These are phyloP conservation scores for Viola odorata DNA, from an alignment of 345 rosid genomes.

Conservation along the genomic window DNA sequence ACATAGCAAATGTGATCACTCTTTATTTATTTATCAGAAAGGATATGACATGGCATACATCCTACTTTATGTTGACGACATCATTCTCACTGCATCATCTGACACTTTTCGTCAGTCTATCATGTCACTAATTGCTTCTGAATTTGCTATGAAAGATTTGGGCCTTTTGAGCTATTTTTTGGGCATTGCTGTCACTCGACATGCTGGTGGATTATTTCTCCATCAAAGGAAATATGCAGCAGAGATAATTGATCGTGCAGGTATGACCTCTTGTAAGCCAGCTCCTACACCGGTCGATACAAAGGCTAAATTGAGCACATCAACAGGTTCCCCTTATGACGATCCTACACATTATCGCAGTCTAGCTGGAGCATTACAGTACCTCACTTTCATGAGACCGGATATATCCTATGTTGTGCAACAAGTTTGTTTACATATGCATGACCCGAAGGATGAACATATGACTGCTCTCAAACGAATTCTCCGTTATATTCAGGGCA, in stretches of 20 bases:
- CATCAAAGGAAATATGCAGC: not conserved
- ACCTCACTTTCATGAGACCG: not conserved
- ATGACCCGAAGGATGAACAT: not conserved
- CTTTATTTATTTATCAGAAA: not conserved
- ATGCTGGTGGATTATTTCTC: not conserved
- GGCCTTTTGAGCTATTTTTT: constrained; percentile 10
- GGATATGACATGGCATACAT: not conserved
- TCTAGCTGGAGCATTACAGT: not conserved
- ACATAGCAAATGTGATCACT: not conserved
- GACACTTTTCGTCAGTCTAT: not conserved
- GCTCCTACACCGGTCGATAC: constrained; percentile 2
- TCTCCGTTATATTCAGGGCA: constrained; percentile 2
- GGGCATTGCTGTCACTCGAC: not conserved
- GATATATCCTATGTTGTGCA: not conserved
- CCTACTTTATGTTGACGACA: not conserved
- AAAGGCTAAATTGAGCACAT: not conserved
- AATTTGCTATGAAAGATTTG: constrained; percentile 5
- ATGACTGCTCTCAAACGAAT: constrained; percentile 4
- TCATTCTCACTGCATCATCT: not conserved
- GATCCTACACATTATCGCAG: constrained; percentile 1
- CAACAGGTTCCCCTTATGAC: not conserved
- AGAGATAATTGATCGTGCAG: not conserved
- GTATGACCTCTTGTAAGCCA: not conserved
- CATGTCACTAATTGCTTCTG: not conserved
- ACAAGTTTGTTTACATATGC: not conserved